Conservation (phyloP, 2,329 filamentous ascomycete genomes). For the Coniochaeta pulveracea region DNA sequence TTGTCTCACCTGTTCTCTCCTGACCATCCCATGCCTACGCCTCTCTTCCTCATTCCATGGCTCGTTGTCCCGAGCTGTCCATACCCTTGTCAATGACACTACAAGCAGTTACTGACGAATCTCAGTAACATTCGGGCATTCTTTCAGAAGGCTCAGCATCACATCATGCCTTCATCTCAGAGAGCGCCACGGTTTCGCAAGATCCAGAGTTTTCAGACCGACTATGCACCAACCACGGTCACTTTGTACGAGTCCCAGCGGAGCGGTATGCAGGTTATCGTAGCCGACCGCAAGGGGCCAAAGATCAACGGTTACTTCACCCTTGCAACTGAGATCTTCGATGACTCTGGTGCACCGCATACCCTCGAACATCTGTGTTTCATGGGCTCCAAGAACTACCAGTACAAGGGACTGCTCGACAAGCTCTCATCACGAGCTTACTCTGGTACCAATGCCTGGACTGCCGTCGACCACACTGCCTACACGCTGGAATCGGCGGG, state of each 20-base stretch:
- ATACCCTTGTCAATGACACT: too few relatives aligned
- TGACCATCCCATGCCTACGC: too few relatives aligned
- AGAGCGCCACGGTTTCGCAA: conserved; percentile 60
- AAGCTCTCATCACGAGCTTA: conserved; percentile 90
- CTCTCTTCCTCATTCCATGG: too few relatives aligned
- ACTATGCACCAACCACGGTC: conserved; percentile 81
- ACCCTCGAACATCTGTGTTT: conserved; percentile 76
- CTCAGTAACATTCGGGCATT: conserved; percentile 11
- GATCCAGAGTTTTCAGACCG: conserved; percentile 74
- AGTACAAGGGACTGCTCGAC: conserved; percentile 89
- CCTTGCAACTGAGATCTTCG: conserved; percentile 91
- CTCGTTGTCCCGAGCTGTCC: too few relatives aligned
- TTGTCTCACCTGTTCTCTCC: too few relatives aligned
- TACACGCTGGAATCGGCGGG: conserved; percentile 93
- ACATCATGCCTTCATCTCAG: conserved; percentile 42
- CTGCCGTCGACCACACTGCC: conserved; percentile 88
- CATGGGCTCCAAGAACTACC: conserved; percentile 88
- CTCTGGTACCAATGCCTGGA: conserved; percentile 94
- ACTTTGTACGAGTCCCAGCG: conserved; percentile 93
- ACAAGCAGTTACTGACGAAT: conserved; percentile 9
- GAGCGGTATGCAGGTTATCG: conserved; percentile 89
- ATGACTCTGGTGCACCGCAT: conserved; percentile 88
- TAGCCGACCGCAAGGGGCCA: conserved; percentile 87
- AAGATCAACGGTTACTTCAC: conserved; percentile 93
- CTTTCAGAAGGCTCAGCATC: conserved; percentile 12